phyloP scores from a whole-genome alignment of 225 moss, liverwort and hornwort genomes.

The Rhytidiadelphus loreus region DNA sequence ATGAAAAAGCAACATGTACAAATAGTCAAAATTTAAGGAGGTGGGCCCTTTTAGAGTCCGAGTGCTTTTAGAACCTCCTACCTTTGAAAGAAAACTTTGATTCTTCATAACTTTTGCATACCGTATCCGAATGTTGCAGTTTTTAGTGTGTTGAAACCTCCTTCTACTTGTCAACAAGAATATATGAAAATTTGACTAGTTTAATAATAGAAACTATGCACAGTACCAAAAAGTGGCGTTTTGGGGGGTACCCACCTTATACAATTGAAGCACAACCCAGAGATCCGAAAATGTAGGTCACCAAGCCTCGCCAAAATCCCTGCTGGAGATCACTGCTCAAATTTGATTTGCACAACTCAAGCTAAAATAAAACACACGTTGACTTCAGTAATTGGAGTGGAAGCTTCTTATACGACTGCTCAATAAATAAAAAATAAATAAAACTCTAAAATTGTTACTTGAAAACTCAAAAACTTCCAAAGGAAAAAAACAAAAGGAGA shows the following conservation, averaged over 20 bases:
- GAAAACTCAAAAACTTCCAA: background rate
- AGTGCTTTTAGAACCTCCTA: too few species aligned
- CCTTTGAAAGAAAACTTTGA: too few species aligned
- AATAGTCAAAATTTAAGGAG: too few species aligned
- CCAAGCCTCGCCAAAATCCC: background rate
- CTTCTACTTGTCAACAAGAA: background rate
- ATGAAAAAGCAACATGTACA: too few species aligned
- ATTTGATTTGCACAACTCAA: background rate
- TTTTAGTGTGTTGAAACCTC: background rate
- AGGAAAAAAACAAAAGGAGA: background rate
- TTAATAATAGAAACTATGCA: background rate
- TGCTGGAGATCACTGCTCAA: background rate
- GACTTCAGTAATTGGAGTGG: background rate
- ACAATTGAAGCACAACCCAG: background rate
- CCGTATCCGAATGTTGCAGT: fast-evolving
- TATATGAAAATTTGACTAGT: background rate
- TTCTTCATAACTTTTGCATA: too few species aligned
- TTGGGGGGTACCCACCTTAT: too few species aligned
- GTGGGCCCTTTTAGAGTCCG: too few species aligned
- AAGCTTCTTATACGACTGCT: background rate
- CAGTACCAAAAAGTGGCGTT: too few species aligned
- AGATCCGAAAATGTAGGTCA: background rate
- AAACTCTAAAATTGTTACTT: background rate
- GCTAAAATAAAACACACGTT: background rate
- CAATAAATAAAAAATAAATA: background rate